phyloP scores from a whole-genome alignment of 305 asterid genomes.

The Solanum hybrid region DNA sequence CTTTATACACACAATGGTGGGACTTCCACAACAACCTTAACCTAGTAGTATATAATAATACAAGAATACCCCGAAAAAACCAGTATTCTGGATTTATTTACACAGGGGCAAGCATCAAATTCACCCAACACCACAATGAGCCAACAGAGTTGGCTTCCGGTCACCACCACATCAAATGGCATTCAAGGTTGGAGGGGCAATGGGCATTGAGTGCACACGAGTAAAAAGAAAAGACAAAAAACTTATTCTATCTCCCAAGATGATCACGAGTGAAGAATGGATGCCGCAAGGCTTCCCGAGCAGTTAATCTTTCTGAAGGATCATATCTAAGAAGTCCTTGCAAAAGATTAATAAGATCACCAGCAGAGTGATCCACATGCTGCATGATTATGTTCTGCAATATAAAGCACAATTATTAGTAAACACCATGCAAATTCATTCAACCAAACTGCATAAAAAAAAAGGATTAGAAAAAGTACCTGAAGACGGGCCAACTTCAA shows the following conservation, averaged over 20 bases:
- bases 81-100: not conserved
- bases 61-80: not conserved
- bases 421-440: not conserved
- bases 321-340: slow-evolving; percentile 74
- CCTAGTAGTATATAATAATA: not conserved
- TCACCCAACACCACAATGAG: not conserved
- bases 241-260: slow-evolving; percentile 10
- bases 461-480: not conserved
- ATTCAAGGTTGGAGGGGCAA: not conserved
- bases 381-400: slow-evolving; percentile 62
- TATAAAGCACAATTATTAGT: not conserved
- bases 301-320: slow-evolving; percentile 58
- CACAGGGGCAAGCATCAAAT: not conserved
- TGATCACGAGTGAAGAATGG: slow-evolving; percentile 61
- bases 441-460: not conserved
- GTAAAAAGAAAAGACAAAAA: not conserved
- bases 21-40: not conserved
- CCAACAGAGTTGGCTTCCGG: not conserved
- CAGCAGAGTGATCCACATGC: slow-evolving; percentile 86
- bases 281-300: slow-evolving; percentile 64
- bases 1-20: not conserved
- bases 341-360: slow-evolving; percentile 64
- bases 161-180: not conserved
- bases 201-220: not conserved
- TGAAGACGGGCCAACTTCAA: slow-evolving; percentile 60